Evolutionary conservation across 306 rosid species (phyloP).

Genomic region (Cucumis hystrix): DNA sequence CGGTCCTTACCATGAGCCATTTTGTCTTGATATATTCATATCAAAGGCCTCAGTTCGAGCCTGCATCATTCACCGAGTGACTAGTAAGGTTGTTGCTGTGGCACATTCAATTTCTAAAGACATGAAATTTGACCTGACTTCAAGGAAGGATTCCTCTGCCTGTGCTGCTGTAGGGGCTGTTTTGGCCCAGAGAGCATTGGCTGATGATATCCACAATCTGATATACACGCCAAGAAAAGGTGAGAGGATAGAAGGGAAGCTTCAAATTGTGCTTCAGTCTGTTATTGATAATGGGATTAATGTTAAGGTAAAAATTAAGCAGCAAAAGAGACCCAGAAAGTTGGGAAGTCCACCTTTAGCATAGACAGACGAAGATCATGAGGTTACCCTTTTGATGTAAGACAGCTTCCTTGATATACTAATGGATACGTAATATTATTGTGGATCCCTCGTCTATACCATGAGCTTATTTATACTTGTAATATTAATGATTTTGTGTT

Average conservation of each 20-base stretch:
- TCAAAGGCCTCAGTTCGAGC: constrained; percentile 86
- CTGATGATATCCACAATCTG: constrained; percentile 70
- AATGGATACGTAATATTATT: not conserved
- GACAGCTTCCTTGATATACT: not conserved
- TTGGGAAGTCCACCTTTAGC: constrained; percentile 7
- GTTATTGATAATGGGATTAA: constrained; percentile 36
- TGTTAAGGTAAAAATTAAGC: constrained; percentile 70
- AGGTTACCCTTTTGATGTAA: not conserved
- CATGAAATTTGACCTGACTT: constrained; percentile 57
- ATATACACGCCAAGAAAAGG: constrained; percentile 78
- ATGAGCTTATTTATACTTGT: not conserved
- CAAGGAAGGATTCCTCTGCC: constrained; percentile 54
- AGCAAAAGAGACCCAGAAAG: constrained; percentile 26
- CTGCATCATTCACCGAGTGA: constrained; percentile 58
- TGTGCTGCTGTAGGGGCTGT: constrained; percentile 79
- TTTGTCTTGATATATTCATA: constrained; percentile 77
- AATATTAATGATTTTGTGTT: not conserved
- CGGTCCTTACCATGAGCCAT: constrained; percentile 74
- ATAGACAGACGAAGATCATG: not conserved
- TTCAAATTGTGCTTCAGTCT: constrained; percentile 36
- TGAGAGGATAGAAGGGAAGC: constrained; percentile 67
- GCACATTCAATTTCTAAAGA: constrained; percentile 87
- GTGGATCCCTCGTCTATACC: not conserved
- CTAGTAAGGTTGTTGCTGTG: constrained; percentile 77
- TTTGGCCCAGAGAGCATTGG: constrained; percentile 78